Conservation (phyloP, 306 rosid species). For the Vigna angularis region DNA sequence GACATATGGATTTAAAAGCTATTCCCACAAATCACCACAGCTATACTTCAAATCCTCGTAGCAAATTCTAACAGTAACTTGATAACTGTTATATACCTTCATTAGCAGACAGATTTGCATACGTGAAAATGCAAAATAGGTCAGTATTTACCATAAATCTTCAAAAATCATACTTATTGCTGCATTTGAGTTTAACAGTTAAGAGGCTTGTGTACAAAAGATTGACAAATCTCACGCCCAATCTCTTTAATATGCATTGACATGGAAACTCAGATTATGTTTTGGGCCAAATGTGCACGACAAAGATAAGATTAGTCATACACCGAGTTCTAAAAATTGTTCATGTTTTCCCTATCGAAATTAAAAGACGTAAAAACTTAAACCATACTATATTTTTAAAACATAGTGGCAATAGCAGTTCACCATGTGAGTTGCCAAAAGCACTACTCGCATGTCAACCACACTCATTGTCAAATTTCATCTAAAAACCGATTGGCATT, state of each 20-base stretch:
- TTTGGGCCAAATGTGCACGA: not conserved
- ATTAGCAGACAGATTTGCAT: not conserved
- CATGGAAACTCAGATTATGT: not conserved
- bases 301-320: not conserved
- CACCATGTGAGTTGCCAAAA: conserved; percentile 6
- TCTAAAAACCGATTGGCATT: too few relatives aligned
- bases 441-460: not conserved
- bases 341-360: not conserved
- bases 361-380: not conserved
- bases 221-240: conserved; percentile 6
- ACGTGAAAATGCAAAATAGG: not conserved
- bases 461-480: too few relatives aligned
- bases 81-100: not conserved
- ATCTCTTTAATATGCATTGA: not conserved
- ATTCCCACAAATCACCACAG: conserved; percentile 9
- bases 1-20: conserved; percentile 6
- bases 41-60: conserved; percentile 1
- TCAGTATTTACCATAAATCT: not conserved
- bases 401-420: conserved; percentile 4
- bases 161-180: not conserved
- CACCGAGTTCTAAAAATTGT: not conserved
- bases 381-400: not conserved
- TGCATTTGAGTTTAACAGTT: not conserved
- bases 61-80: conserved; percentile 19
- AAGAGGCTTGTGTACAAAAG: not conserved